Base-by-base conservation (phyloP, 352 stramenopile species). In the Globisporangium heterothallicum region DNA sequence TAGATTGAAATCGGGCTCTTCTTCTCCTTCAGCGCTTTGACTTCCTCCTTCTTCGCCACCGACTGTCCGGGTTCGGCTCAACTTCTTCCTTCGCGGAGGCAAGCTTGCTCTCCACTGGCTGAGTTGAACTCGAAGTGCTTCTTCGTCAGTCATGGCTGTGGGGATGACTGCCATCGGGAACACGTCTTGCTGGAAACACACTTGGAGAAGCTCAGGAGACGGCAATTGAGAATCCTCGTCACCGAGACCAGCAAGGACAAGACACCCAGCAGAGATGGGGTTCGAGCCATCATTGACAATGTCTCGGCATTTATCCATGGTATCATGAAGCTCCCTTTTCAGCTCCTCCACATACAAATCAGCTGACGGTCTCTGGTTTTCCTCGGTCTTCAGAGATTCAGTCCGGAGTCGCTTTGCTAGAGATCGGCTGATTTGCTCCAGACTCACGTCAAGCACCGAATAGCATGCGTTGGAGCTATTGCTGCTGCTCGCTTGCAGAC, bases 151-250 rank as follows among this genome's bases (percentile, higher is more conserved):
- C 2, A 67, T 35, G 1, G 49, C 42, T 4, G 84, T 32, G 3
- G 79, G 63, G 19, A 88, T 27, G 13, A 86, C 74, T n/a, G 84
- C 49, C 5, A 68, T 53, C 21, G 79, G 76, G 35, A 84, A 78
- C 18, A 86, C n/a, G 21, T 72, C 53, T 2, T 60, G 51, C 48
- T 69, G 50, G 16, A 85, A 79, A 41, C 68, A 83, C 5, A 46
- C 42, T 21, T 63, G 56, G 7, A 90, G 44, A 9, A 79, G 56
- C 29, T 74, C 56, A 18, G 54, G 22, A 1, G 53, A 74, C 18
- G 76, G 76, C 3, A 87, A 21, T 6, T 34, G 35, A 7, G 59
- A 51, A 2, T 55, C 52, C 9, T 63, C 65, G 9, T 44, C 49
- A 4, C 34, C 56, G 6, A 66, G 22, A 24, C 58, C 58, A 13